Evolutionary conservation across 129 eudicot genomes (phyloP).

Genomic region (Helianthus annuus): DNA sequence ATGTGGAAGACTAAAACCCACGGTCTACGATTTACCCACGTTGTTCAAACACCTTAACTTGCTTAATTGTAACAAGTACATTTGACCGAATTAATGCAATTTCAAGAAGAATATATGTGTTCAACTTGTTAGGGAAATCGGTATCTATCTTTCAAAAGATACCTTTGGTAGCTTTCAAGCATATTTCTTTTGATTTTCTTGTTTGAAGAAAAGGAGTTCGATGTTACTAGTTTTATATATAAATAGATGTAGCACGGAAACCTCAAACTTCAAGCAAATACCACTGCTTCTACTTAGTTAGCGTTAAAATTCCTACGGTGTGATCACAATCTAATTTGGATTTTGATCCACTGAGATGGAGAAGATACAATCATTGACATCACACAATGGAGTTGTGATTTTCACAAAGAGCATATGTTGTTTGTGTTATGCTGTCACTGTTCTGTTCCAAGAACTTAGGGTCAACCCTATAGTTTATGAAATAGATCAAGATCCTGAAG

Average conservation of each 20-base stretch:
- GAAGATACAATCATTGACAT: conserved; percentile 48
- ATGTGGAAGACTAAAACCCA: conserved; percentile 34
- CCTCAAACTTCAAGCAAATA: conserved; percentile 46
- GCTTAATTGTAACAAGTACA: conserved; percentile 24
- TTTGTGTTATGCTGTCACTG: conserved; percentile 69
- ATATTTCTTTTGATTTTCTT: conserved; percentile 56
- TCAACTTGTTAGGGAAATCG: conserved; percentile 48
- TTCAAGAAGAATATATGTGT: conserved; percentile 33
- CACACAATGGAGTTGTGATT: conserved; percentile 64
- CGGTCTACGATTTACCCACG: conserved; percentile 39
- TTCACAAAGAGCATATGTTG: conserved; percentile 85
- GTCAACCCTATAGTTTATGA: conserved; percentile 53
- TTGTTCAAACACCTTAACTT: conserved; percentile 30
- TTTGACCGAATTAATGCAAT: conserved; percentile 23
- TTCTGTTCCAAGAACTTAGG: conserved; percentile 59
- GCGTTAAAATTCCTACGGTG: conserved; percentile 28
- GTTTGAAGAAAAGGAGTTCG: conserved; percentile 26
- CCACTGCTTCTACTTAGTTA: conserved; percentile 28
- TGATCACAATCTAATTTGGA: conserved; percentile 27
- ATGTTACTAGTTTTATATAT: conserved; percentile 37
- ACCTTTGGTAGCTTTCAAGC: conserved; percentile 49
- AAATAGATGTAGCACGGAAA: conserved; percentile 45
- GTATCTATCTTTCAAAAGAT: conserved; percentile 45
- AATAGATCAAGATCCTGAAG: conserved; percentile 63
- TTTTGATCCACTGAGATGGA: conserved; percentile 58